Evolutionary conservation across 495 filamentous ascomycete genomes (phyloP), one percentile per base, ranked within the genome.

Genomic region (Penicillium mononematosum): DNA sequence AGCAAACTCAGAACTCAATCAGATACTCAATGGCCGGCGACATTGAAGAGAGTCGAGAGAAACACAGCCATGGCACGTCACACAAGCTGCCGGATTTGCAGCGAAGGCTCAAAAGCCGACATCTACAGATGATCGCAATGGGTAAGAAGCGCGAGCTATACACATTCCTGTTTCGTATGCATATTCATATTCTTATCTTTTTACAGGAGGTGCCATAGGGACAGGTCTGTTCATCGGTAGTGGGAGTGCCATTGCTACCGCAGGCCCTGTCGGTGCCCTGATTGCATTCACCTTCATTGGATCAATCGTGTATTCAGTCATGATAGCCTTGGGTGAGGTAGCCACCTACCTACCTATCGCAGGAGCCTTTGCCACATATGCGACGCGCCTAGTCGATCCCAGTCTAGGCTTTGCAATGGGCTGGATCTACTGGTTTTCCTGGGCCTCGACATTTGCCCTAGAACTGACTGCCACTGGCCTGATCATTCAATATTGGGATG

Each of bases 201-300:
- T 9, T n/a, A 62, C 81, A 46, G 86, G 87, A 61, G 86, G 85
- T 46, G 85, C 87, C 5, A 85, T 90, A 59, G 88, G 87, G 19
- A 90, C 87, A 6, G 87, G 86, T 58, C 75, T 90, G 29, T 90
- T 90, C 76, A 70, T 90, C 32, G 84, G 87, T 53, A 88, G 82
- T 48, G 85, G 87, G 38, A 75, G 73, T 43, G 84, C 84, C 9
- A 79, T 89, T 52, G 74, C 80, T n/a, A 78, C 74, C 42, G 73
- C 85, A 48, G 86, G 86, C 10, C 87, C 87, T 22, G 74, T 83
- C 2, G 84, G 81, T 12, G 78, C 85, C 36, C 75, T 90, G 43
- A 76, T 90, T 38, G 83, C 83, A 14, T 91, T 85, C 60, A 59
- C 72, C 16, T 62, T 81, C 48, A 76, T 84, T 56, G 83, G 83